phyloP scores from a whole-genome alignment of 2,329 filamentous ascomycete species.

The Daldinia sp. region DNA sequence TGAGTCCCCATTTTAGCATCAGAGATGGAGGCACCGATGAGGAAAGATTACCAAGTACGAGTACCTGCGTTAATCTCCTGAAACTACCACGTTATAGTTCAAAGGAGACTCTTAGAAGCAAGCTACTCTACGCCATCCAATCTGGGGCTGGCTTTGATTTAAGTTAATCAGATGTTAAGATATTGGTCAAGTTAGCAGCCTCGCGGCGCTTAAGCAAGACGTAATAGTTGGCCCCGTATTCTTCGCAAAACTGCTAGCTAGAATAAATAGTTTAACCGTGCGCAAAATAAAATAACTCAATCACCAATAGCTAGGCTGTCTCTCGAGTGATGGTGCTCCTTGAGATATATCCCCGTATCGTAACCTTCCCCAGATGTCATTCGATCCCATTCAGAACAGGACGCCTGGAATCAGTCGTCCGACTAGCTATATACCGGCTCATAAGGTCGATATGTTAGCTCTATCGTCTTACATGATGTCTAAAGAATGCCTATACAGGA shows the following conservation, averaged over 20 bases:
- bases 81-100: constrained; percentile 86
- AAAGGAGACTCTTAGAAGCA: constrained; percentile 72
- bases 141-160: constrained; percentile 93
- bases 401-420: too few species aligned
- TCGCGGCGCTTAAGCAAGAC: background rate
- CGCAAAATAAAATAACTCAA: background rate
- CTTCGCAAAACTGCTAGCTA: background rate
- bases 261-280: constrained; percentile 4
- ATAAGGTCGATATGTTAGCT: background rate
- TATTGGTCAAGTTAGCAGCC: background rate
- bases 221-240: background rate
- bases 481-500: background rate
- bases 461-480: background rate
- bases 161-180: constrained; percentile 53
- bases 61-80: constrained; percentile 93
- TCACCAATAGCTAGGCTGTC: background rate
- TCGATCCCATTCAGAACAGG: background rate
- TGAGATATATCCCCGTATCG: background rate
- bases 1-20: constrained; percentile 89
- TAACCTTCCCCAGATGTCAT: background rate
- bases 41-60: constrained; percentile 85
- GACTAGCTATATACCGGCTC: background rate
- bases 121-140: constrained; percentile 88
- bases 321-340: background rate
- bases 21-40: constrained; percentile 82